Evolutionary conservation across 2,329 filamentous ascomycete genomes (phyloP).

Genomic region (Mycosphaerella arachidis): DNA sequence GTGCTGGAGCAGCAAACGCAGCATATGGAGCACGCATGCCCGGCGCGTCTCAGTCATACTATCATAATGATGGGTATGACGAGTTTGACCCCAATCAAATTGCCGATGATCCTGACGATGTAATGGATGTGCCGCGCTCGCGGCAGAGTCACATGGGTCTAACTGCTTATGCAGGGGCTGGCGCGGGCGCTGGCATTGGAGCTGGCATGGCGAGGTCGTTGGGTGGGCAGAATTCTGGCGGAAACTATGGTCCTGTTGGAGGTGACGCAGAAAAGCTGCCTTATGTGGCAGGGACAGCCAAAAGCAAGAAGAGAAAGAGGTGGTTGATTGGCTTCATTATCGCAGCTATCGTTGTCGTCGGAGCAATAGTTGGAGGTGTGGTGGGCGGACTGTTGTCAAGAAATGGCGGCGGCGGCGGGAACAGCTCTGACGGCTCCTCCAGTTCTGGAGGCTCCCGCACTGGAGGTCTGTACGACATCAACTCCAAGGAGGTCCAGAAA

Average conservation of each 20-base stretch:
- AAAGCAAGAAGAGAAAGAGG: constrained; percentile 61
- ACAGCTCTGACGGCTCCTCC: constrained; percentile 2
- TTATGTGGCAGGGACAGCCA: constrained; percentile 58
- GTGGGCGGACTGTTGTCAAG: constrained; percentile 65
- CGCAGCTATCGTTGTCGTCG: constrained; percentile 62
- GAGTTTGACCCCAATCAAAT: constrained; percentile 71
- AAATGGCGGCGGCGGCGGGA: constrained; percentile 27
- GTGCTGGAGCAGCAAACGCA: constrained; percentile 22
- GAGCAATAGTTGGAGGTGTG: constrained; percentile 68
- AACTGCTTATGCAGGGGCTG: constrained; percentile 36
- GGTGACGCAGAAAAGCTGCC: constrained; percentile 58
- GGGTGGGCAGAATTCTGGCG: constrained; percentile 32
- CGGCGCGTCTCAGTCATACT: constrained; percentile 14
- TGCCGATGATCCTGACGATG: constrained; percentile 83
- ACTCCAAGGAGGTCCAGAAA: constrained; percentile 74
- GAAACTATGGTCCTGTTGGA: constrained; percentile 54
- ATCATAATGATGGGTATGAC: constrained; percentile 27
- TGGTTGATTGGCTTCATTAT: constrained; percentile 61
- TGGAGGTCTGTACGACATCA: constrained; percentile 58
- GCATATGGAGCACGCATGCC: constrained; percentile 32
- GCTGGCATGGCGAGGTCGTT: constrained; percentile 37
- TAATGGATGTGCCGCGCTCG: constrained; percentile 52
- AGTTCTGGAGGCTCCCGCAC: constrained; percentile 4
- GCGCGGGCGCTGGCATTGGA: constrained; percentile 34
- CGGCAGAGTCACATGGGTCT: constrained; percentile 12